Evolutionary conservation across 208 protist species (phyloP), one percentile per base, ranked within the genome.

Genomic region (Balamuthia mandrillaris): DNA sequence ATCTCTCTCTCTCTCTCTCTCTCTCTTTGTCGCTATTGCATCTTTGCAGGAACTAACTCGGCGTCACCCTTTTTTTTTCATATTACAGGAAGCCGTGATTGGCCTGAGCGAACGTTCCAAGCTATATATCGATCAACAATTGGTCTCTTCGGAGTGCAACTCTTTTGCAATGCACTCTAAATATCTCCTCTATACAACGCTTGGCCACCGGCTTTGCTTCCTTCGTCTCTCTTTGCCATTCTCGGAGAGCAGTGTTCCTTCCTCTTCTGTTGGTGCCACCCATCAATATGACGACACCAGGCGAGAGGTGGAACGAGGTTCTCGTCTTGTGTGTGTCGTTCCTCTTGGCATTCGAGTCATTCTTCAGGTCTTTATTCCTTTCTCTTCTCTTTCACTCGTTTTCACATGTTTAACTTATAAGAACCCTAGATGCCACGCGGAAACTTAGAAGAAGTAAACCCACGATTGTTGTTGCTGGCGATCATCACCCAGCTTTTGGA

Each of bases 391-490:
- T 29, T 87, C 47, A 35, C 39, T 37, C n/a, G 16, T 14, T 21
- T 49, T 3, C 10, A 58, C 35, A 27, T 16, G 14, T 83, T 81
- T n/a, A n/a, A 27, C 12, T 60, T 47, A 27, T 87, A 4, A 41
- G 72, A 27, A n/a, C 58, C n/a, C 0, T 47, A 91, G 84, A 93
- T 93, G 90, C 91, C 90, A 10, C 84, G 90, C 47, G 91, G 90
- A 49, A 94, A 93, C 51, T 74, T 94, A 5, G 90, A 94, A 68
- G 47, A 85, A 1, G 86, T 93, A 29, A 52, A 79, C 45, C 91
- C 91, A 33, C 77, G 88, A 37, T 63, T 82, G 51, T 47, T 93
- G 0, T 87, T 88, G 7, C 44, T 93, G 0, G 60, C 70, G 5
- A 58, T 58, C 3, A 86, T 92, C 21, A 33, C 65, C 33, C 51